phyloP scores from a whole-genome alignment of 2,329 filamentous ascomycete species.

The Ophiostoma sp. region DNA sequence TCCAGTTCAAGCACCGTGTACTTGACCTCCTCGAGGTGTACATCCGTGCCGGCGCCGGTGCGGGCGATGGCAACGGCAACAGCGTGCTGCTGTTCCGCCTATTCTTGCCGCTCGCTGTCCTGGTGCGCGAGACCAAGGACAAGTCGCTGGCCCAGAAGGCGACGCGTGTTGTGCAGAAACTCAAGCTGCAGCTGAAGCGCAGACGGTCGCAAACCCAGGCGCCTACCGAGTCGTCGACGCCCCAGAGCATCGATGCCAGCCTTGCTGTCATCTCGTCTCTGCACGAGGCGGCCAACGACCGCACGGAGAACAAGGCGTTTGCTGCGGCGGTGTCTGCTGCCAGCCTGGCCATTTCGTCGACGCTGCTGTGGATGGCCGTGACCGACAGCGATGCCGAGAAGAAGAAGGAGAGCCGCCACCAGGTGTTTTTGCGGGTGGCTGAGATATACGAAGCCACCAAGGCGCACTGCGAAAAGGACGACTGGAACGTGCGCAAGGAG shows the following conservation, averaged over 20 bases:
- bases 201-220: constrained; percentile 31
- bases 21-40: constrained; percentile 84
- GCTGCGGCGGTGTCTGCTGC: constrained; percentile 68
- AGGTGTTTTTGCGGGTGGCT: constrained; percentile 48
- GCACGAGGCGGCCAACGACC: constrained; percentile 62
- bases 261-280: constrained; percentile 59
- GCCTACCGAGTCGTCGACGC: constrained; percentile 36
- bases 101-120: constrained; percentile 68
- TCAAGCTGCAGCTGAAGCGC: constrained; percentile 63
- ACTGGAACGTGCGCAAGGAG: constrained; percentile 54
- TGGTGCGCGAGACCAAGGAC: constrained; percentile 69
- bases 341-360: constrained; percentile 60
- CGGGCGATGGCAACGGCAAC: constrained; percentile 29
- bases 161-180: constrained; percentile 63
- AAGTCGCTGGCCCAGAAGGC: constrained; percentile 72
- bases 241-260: constrained; percentile 35
- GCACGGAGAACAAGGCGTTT: constrained; percentile 57
- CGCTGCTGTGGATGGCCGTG: constrained; percentile 51
- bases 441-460: constrained; percentile 60
- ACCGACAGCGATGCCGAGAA: neutral
- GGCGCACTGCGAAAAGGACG: constrained; percentile 53
- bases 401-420: constrained; percentile 38
- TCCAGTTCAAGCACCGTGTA: constrained; percentile 92
- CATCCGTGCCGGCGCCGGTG: constrained; percentile 59
- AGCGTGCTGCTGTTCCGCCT: constrained; percentile 57